These are phyloP conservation scores for Cryphonectria parasitica DNA, from an alignment of 2,329 filamentous ascomycete genomes.

Conservation along the genomic window DNA sequence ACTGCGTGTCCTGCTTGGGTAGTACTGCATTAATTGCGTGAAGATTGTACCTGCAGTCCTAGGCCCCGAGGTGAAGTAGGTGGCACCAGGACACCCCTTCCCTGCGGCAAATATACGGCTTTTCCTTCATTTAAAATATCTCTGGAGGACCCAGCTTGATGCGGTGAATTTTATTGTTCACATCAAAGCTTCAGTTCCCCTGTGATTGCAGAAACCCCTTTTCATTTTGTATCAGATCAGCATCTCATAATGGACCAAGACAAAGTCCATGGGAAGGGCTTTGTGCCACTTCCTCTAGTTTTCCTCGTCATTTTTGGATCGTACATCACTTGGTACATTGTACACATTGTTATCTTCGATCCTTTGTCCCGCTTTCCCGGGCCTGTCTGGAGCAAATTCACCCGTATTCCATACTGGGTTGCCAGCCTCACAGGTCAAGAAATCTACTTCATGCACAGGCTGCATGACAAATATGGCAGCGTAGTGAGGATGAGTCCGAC, in stretches of 20 bases:
- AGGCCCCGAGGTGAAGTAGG: too few relatives aligned
- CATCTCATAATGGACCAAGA: background rate
- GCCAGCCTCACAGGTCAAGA: conserved; percentile 30
- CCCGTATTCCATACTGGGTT: conserved; percentile 33
- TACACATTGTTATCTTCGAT: conserved; percentile 8
- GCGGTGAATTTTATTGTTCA: too few relatives aligned
- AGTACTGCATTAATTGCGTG: too few relatives aligned
- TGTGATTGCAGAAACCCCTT: background rate
- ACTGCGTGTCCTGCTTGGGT: background rate
- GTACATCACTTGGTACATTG: background rate
- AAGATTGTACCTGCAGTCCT: too few relatives aligned
- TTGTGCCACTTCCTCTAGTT: background rate
- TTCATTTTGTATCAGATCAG: background rate
- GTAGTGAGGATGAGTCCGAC: conserved; percentile 11
- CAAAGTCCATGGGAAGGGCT: background rate
- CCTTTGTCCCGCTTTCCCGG: conserved; percentile 21
- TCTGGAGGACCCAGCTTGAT: too few relatives aligned
- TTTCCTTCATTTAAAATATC: too few relatives aligned
- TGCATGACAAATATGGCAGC: conserved; percentile 20
- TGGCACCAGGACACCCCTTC: too few relatives aligned
- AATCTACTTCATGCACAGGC: conserved; percentile 25
- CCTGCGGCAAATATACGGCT: too few relatives aligned
- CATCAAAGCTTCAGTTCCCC: too few relatives aligned
- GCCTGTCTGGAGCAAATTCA: conserved; percentile 27
- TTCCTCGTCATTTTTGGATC: background rate